phyloP scores from a whole-genome alignment of 2,329 filamentous ascomycete genomes.

The Rachicladosporium sp. region DNA sequence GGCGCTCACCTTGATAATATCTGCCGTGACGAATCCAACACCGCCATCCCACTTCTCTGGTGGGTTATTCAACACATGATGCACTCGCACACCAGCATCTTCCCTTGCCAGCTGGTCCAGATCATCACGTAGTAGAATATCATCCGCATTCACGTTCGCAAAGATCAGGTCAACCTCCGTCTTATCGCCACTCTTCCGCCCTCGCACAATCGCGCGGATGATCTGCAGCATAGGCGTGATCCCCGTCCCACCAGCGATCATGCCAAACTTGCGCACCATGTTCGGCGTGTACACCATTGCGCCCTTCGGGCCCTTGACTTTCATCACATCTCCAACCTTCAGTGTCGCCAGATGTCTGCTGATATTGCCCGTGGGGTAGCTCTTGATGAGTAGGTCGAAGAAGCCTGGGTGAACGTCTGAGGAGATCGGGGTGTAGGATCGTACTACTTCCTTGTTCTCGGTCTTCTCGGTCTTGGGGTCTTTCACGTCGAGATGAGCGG shows the following conservation, averaged over 20 bases:
- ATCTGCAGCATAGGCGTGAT: constrained; percentile 99
- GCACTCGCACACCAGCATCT: constrained; percentile 70
- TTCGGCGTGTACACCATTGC: constrained; percentile 96
- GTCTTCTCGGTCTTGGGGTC: constrained; percentile 51
- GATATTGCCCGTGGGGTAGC: constrained; percentile 95
- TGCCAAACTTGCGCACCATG: constrained; percentile 91
- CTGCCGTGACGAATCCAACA: constrained; percentile 85
- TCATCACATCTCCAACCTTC: constrained; percentile 73
- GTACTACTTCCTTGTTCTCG: constrained; percentile 68
- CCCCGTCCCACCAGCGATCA: constrained; percentile 94
- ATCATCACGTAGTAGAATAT: constrained; percentile 88
- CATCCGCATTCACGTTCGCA: constrained; percentile 85
- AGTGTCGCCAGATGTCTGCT: constrained; percentile 81
- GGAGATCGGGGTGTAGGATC: constrained; percentile 85
- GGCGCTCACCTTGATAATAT: constrained; percentile 69
- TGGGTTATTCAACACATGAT: constrained; percentile 95
- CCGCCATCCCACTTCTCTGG: constrained; percentile 84
- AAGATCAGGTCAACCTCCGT: constrained; percentile 93
- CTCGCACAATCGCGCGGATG: constrained; percentile 62
- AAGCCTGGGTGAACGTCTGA: constrained; percentile 80
- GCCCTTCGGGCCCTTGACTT: constrained; percentile 87
- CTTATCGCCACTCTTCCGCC: constrained; percentile 44
- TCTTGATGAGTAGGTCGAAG: constrained; percentile 96
- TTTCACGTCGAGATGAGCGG: constrained; percentile 63
- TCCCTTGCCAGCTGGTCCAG: constrained; percentile 66